phyloP scores from a whole-genome alignment of 495 filamentous ascomycete genomes.

The Entonaema liquescens region DNA sequence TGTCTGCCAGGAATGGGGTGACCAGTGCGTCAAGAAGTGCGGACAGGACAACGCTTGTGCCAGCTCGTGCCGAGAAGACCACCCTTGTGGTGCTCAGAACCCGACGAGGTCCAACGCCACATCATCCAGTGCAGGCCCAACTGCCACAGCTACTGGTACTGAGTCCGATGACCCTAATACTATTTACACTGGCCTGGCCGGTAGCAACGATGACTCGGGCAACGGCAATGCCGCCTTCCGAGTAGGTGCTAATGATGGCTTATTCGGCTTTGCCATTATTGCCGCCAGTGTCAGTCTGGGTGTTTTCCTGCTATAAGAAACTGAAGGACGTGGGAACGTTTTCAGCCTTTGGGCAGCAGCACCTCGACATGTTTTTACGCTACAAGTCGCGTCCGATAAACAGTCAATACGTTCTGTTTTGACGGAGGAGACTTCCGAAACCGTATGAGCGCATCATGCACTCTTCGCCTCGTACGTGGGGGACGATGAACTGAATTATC shows the following conservation, averaged over 20 bases:
- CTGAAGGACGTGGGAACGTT: not conserved
- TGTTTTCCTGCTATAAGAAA: constrained; percentile 40
- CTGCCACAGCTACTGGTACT: constrained; percentile 50
- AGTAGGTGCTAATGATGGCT: constrained; percentile 29
- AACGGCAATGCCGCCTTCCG: constrained; percentile 36
- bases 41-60: constrained; percentile 66
- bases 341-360: not conserved
- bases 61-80: constrained; percentile 68
- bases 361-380: not conserved
- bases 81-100: constrained; percentile 83
- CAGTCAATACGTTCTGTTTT: not conserved
- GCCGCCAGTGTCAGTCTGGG: constrained; percentile 42
- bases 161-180: constrained; percentile 49
- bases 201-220: constrained; percentile 34
- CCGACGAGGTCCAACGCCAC: constrained; percentile 71
- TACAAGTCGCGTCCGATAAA: not conserved
- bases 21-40: constrained; percentile 74
- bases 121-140: constrained; percentile 53
- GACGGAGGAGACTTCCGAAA: not conserved
- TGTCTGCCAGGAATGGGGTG: constrained; percentile 76
- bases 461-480: not conserved
- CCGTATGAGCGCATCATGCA: not conserved
- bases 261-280: constrained; percentile 40
- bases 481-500: constrained; percentile 1
- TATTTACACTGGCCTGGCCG: constrained; percentile 62